phyloP scores from a whole-genome alignment of 208 protist genomes.

The Acanthamoeba triangularis region DNA sequence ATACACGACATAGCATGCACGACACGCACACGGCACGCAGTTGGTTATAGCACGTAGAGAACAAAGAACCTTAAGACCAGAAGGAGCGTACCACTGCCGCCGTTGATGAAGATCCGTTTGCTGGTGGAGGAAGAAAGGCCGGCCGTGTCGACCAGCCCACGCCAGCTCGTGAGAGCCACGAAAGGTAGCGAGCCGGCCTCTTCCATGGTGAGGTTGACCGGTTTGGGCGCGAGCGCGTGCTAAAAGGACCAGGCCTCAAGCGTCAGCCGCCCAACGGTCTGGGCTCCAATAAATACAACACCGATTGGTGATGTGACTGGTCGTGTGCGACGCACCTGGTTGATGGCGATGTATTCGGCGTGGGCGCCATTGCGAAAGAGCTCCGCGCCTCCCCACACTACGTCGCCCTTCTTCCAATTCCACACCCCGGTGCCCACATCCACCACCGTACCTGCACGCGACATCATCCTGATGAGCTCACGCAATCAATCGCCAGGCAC shows the following conservation, averaged over 20 bases:
- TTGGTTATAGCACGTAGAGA: background rate
- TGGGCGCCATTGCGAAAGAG: constrained; percentile 59
- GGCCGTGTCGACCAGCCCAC: constrained; percentile 51
- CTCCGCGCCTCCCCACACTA: constrained; percentile 37
- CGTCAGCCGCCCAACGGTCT: background rate
- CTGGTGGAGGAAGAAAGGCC: constrained; percentile 53
- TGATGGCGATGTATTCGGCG: constrained; percentile 69
- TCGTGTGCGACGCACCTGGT: background rate
- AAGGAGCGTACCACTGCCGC: constrained; percentile 46
- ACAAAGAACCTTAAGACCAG: background rate
- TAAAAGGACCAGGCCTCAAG: background rate
- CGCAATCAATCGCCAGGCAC: background rate
- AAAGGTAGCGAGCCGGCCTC: constrained; percentile 60
- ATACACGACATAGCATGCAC: too few relatives aligned
- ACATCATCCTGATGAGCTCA: background rate
- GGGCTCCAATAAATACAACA: background rate
- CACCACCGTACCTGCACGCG: constrained; percentile 28
- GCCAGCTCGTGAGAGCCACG: constrained; percentile 55
- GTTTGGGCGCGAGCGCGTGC: constrained; percentile 51
- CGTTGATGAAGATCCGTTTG: constrained; percentile 65
- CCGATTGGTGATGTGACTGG: background rate
- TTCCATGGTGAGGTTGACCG: background rate
- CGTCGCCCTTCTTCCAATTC: constrained; percentile 74
- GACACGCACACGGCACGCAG: background rate
- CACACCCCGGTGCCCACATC: constrained; percentile 58